A percentile compares a stretch with the other conserved stretches of the same genome.
These are phyloP conservation scores for Brachypodium distachyon DNA, from an alignment of 202 grass and related monocot species.

Conservation along the genomic window DNA sequence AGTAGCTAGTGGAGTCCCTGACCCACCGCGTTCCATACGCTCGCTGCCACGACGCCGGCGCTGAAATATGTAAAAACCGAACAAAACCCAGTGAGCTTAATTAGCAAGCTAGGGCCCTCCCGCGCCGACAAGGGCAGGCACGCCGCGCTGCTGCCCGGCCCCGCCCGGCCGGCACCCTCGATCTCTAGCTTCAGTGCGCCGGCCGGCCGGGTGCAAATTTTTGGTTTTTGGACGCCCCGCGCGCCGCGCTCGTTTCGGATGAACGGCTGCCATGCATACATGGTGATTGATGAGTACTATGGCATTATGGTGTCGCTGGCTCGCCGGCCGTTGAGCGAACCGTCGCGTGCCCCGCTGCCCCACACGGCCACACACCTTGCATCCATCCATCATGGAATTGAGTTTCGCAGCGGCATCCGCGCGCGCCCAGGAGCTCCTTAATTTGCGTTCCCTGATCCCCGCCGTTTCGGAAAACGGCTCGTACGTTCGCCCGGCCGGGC, in stretches of 20 bases:
- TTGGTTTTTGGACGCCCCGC: background rate
- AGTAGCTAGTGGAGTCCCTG: slow-evolving; percentile 1
- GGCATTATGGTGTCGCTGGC: slow-evolving; percentile 19
- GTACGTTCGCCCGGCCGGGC: background rate
- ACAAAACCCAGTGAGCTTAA: background rate
- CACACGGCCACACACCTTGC: no score
- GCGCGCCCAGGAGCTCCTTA: background rate
- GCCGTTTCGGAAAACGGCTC: background rate
- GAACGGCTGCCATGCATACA: background rate
- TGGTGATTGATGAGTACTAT: slow-evolving; percentile 22
- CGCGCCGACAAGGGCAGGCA: slow-evolving; percentile 35
- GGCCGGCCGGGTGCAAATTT: background rate
- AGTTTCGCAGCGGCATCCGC: background rate
- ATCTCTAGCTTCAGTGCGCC: background rate
- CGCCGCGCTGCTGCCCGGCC: slow-evolving; percentile 4
- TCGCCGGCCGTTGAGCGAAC: slow-evolving; percentile 18
- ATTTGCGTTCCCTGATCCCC: background rate
- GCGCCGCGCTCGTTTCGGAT: background rate
- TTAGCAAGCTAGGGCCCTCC: background rate
- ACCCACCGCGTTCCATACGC: background rate
- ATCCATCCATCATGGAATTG: background rate
- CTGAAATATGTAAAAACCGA: background rate
- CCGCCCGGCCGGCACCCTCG: background rate
- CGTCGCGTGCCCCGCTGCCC: slow-evolving; percentile 19
- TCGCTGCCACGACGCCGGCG: background rate